Base-by-base conservation (phyloP, 129 eudicot genomes). In the Daucus carota region DNA sequence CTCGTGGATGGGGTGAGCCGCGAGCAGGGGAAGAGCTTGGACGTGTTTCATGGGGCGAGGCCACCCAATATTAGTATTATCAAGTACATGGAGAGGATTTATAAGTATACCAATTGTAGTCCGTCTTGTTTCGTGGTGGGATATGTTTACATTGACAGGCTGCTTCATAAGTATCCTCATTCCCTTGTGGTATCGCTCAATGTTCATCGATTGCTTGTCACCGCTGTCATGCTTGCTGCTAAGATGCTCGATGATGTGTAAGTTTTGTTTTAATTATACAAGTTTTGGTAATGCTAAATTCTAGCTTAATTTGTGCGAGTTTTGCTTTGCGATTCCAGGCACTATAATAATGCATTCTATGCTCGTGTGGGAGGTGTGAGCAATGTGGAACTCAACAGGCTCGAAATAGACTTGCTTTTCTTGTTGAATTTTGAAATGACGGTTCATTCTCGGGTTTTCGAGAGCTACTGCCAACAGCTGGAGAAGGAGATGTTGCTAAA, bases 51-150 rank as follows among this genome's bases (percentile, higher is more conserved):
- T 75, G 97, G 97, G 12, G 88, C 83, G 16, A 79, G 97, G 75
- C 80, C 96, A 65, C 98, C 98, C 24, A 85, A 84, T 17, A 93
- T 93, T 3, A 90, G 92, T 14, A 83, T 93, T 46, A 84, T 84
- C 5, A 93, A 93, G 80, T 93, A 93, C 57, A 78, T 93, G 80
- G 96, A 93, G 81, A 87, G 98, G 73, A 84, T 93, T 48, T 93
- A 88, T 80, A 93, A 89, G 85, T 93, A 90, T 76, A 90, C 98
- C 0, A 80, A 87, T 45, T 93, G 98, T 70, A 93, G 97, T 73
- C 98, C 98, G 9, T 87, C 98, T 47, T 93, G 98, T 79, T 93
- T 93, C 54, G 98, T 93, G 86, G 93, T 90, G 32, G 98, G 95
- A 28, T 93, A 85, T 76, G 87, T 93, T 42, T 93, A 93, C 43